Evolutionary conservation across 805 yeast genomes (phyloP).

Genomic region (Wickerhamomyces bovis): DNA sequence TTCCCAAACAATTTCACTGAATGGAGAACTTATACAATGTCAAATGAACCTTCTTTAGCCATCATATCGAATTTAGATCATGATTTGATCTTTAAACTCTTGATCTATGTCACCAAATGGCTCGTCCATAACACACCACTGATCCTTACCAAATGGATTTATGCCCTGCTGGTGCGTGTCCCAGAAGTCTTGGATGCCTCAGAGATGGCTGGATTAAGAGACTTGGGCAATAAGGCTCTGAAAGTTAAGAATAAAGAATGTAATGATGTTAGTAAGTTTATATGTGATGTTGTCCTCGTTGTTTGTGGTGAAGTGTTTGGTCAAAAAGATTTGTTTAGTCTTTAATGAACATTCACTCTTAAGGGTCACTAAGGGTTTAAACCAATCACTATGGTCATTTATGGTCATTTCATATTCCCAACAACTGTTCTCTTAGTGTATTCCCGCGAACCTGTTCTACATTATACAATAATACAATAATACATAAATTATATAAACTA

Average conservation of each 20-base stretch:
- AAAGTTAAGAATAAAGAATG: constrained; percentile 8
- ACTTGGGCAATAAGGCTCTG: constrained; percentile 15
- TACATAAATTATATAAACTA: too few relatives aligned
- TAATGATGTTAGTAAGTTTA: constrained; percentile 6
- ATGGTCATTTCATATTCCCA: too few relatives aligned
- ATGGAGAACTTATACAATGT: constrained; percentile 18
- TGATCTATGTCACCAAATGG: constrained; percentile 21
- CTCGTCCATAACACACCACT: constrained; percentile 11
- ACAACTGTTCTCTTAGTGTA: too few relatives aligned
- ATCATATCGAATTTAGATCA: constrained; percentile 18
- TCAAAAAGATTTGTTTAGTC: constrained; percentile 15
- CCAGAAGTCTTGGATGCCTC: constrained; percentile 12
- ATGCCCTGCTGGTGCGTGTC: constrained; percentile 12
- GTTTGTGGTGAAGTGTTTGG: constrained; percentile 12
- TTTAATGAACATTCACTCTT: background rate
- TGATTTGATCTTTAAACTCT: constrained; percentile 13
- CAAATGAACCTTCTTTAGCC: constrained; percentile 10
- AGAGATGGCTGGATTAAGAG: constrained; percentile 17
- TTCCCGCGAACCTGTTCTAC: too few relatives aligned
- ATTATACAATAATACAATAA: too few relatives aligned
- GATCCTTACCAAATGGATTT: constrained; percentile 16
- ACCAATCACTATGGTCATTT: too few relatives aligned
- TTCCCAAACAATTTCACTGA: constrained; percentile 22
- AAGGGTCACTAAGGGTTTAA: too few relatives aligned
- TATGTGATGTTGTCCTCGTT: constrained; percentile 9